phyloP scores from a whole-genome alignment of 2,329 filamentous ascomycete genomes.

The Penicillium oxalicum region DNA sequence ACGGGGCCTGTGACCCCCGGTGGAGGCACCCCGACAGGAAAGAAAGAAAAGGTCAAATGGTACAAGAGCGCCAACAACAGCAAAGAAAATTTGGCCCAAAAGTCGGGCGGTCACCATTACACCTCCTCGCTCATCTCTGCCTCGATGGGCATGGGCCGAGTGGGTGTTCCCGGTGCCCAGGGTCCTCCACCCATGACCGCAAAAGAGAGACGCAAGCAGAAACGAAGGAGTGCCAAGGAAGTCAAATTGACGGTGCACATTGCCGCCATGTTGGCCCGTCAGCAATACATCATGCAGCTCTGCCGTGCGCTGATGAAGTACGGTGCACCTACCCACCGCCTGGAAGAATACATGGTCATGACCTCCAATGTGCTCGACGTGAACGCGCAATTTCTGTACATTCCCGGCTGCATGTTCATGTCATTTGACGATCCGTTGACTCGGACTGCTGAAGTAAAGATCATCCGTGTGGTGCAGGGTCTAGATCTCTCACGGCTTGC shows the following conservation, averaged over 20 bases:
- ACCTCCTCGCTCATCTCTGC: conserved; percentile 24
- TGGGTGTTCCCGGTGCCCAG: conserved; percentile 20
- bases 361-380: conserved; percentile 78
- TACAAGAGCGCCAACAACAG: conserved; percentile 20
- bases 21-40: conserved; percentile 11
- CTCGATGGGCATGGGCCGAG: conserved; percentile 22
- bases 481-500: conserved; percentile 39
- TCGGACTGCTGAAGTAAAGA: conserved; percentile 40
- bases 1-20: neutral
- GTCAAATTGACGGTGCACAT: conserved; percentile 54
- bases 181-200: conserved; percentile 13
- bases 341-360: conserved; percentile 81
- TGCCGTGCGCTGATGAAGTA: conserved; percentile 28
- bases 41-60: conserved; percentile 28
- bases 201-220: conserved; percentile 22
- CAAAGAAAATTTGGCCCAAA: conserved; percentile 5
- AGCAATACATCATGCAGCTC: conserved; percentile 27
- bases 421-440: conserved; percentile 57
- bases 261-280: conserved; percentile 59
- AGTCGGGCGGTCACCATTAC: conserved; percentile 11
- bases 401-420: conserved; percentile 50
- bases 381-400: conserved; percentile 79
- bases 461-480: conserved; percentile 37
- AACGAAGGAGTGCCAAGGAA: conserved; percentile 38
- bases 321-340: conserved; percentile 25